Evolutionary conservation across 805 yeast species (phyloP).

Genomic region (Kregervanrija delftensis): DNA sequence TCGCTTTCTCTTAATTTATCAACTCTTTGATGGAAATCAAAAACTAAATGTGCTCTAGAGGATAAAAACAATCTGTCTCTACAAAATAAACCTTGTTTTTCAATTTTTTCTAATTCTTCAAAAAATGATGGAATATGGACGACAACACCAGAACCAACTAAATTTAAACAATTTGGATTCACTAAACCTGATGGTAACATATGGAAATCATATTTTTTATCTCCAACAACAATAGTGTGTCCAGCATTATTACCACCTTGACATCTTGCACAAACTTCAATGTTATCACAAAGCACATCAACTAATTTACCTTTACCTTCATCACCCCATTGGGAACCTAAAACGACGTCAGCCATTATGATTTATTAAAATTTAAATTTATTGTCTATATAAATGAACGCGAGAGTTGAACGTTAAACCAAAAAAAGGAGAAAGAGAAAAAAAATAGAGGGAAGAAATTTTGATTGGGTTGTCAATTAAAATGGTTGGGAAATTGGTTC

Average conservation of each 20-base stretch:
- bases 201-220: conserved; percentile 91
- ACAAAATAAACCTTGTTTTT: conserved; percentile 73
- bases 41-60: conserved; percentile 92
- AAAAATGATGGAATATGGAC: conserved; percentile 92
- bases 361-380: neutral
- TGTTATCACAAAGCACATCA: conserved; percentile 87
- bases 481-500: conserved; percentile 2
- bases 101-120: conserved; percentile 74
- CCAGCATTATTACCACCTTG: conserved; percentile 99
- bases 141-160: conserved; percentile 95
- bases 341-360: conserved; percentile 79
- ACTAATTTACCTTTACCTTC: conserved; percentile 99
- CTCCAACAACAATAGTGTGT: conserved; percentile 91
- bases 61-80: conserved; percentile 77
- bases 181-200: conserved; percentile 98
- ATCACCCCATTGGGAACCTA: conserved; percentile 99
- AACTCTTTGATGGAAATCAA: conserved; percentile 96
- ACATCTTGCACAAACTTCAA: conserved; percentile 96
- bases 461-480: neutral
- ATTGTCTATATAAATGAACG: conserved; percentile 2
- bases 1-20: conserved; percentile 94
- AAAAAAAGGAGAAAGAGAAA: neutral
- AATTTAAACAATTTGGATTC: conserved; percentile 82
- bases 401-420: conserved; percentile 8
- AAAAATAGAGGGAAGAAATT: neutral